Evolutionary conservation across 2,329 filamentous ascomycete genomes (phyloP).

Genomic region (Penicillium sp.): DNA sequence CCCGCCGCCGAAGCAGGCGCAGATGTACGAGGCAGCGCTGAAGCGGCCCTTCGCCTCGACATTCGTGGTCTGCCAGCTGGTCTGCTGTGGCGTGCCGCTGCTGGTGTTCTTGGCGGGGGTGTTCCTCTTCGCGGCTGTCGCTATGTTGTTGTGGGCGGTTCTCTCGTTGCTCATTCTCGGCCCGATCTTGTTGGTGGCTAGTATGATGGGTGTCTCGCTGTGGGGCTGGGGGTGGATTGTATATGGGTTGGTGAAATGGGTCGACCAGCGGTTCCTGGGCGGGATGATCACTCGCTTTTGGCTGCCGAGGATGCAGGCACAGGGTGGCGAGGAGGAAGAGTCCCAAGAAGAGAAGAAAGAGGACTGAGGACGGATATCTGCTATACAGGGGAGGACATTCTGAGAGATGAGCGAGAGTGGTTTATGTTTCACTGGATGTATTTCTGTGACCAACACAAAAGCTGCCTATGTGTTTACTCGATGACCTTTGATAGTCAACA

Average conservation of each 20-base stretch:
- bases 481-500: too few relatives aligned
- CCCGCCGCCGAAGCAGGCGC: conserved; percentile 27
- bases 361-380: not conserved
- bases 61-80: conserved; percentile 33
- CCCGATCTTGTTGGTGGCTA: conserved; percentile 30
- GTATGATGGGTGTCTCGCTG: conserved; percentile 30
- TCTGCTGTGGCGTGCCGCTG: conserved; percentile 37
- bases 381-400: too few relatives aligned
- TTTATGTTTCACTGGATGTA: not conserved
- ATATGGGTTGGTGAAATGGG: conserved; percentile 28
- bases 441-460: too few relatives aligned
- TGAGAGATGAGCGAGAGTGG: too few relatives aligned
- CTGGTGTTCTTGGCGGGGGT: conserved; percentile 34
- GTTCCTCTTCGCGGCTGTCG: conserved; percentile 33
- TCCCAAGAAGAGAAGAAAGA: conserved; percentile 9
- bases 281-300: conserved; percentile 26
- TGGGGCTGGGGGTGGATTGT: conserved; percentile 33
- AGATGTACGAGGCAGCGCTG: conserved; percentile 30
- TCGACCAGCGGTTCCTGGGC: conserved; percentile 26
- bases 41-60: conserved; percentile 32
- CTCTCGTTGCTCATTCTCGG: conserved; percentile 33
- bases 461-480: too few relatives aligned
- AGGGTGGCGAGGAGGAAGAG: conserved; percentile 2
- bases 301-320: conserved; percentile 12
- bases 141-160: conserved; percentile 31